phyloP scores from a whole-genome alignment of 164 flowering plant species.

The Platanus orientalis region DNA sequence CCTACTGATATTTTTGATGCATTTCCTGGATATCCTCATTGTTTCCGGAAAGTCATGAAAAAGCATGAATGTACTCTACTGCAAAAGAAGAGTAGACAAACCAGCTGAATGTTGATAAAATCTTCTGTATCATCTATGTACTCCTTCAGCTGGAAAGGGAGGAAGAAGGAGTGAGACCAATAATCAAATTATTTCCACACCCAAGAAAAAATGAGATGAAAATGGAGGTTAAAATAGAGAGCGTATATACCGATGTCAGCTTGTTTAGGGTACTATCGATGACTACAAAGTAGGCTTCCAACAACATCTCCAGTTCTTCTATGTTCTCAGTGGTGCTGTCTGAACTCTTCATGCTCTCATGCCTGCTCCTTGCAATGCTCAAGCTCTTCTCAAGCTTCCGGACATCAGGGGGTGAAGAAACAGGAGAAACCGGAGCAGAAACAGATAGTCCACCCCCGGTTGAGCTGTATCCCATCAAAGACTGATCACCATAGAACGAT shows the following conservation, averaged over 20 bases:
- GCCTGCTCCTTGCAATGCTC: constrained; percentile 60
- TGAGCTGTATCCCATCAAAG: constrained; percentile 51
- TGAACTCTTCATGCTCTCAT: constrained; percentile 56
- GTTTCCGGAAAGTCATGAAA: neutral
- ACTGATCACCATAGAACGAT: constrained; percentile 73
- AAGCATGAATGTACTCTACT: neutral
- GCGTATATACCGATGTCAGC: constrained; percentile 24
- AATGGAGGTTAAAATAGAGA: neutral
- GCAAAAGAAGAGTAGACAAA: constrained; percentile 18
- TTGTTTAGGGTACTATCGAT: constrained; percentile 23
- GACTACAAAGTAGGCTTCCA: constrained; percentile 28
- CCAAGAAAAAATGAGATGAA: neutral
- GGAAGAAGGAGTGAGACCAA: neutral
- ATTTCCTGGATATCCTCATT: neutral
- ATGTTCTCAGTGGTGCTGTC: constrained; percentile 44
- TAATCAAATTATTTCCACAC: neutral
- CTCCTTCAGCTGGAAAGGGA: constrained; percentile 31
- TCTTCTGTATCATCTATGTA: constrained; percentile 52
- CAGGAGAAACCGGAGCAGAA: constrained; percentile 78
- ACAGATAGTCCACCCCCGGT: constrained; percentile 42
- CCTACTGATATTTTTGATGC: neutral
- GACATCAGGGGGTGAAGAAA: constrained; percentile 53
- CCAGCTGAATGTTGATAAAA: constrained; percentile 61
- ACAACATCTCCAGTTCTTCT: constrained; percentile 37
- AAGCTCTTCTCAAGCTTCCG: constrained; percentile 55